These are phyloP conservation scores for Pyrenophora graminea DNA, from an alignment of 2,329 filamentous ascomycete genomes.

Conservation along the genomic window DNA sequence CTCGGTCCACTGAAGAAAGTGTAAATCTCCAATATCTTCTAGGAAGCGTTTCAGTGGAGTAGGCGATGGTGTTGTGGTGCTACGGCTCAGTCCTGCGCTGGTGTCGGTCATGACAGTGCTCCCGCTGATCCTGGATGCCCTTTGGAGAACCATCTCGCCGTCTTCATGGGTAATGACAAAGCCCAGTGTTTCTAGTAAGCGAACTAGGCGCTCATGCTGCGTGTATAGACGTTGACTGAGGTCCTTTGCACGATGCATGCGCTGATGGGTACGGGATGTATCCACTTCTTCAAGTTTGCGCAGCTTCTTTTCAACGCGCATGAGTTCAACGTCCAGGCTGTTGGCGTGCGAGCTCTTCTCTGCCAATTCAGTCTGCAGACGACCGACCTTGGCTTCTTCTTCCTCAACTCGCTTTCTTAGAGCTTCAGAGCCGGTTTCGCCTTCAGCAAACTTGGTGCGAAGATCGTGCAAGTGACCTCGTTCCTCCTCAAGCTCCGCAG, in stretches of 20 bases:
- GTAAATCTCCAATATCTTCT: conserved; percentile 68
- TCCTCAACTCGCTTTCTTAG: conserved; percentile 75
- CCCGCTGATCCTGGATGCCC: conserved; percentile 61
- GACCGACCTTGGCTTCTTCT: conserved; percentile 71
- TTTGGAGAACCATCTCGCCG: conserved; percentile 74
- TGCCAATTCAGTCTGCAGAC: conserved; percentile 71
- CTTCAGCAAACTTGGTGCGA: conserved; percentile 74
- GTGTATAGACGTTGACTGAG: conserved; percentile 80
- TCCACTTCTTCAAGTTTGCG: conserved; percentile 55
- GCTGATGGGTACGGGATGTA: conserved; percentile 65
- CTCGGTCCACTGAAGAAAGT: conserved; percentile 82
- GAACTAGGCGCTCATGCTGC: conserved; percentile 81
- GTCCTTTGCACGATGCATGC: conserved; percentile 76
- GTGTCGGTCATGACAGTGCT: conserved; percentile 52
- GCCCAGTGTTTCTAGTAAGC: conserved; percentile 83
- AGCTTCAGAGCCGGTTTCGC: conserved; percentile 80
- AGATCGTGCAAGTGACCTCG: conserved; percentile 71
- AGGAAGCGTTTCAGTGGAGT: conserved; percentile 60
- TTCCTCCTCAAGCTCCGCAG: conserved; percentile 64
- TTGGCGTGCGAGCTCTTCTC: conserved; percentile 76
- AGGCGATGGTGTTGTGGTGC: conserved; percentile 59
- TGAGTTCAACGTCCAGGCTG: conserved; percentile 75
- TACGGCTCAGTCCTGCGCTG: conserved; percentile 52
- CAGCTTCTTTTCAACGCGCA: conserved; percentile 68
- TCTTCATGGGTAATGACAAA: conserved; percentile 79